Conservation (phyloP, 176 grass and related monocot genomes). For the Neostapfia colusana region DNA sequence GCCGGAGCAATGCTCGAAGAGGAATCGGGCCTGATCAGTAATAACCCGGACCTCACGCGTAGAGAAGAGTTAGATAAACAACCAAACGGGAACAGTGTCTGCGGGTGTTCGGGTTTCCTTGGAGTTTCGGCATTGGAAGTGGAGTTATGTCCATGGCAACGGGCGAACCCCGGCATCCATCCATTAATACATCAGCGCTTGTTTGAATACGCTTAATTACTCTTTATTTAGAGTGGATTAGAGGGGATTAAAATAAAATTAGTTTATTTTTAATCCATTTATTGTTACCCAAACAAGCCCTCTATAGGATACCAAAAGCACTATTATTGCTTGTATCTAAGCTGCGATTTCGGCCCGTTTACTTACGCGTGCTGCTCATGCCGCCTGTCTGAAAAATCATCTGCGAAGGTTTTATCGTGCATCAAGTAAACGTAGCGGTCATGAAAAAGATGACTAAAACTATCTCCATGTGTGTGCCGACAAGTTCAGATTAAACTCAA, state of each 20-base stretch:
- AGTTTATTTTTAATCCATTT: too few species aligned
- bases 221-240: too few species aligned
- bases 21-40: too few species aligned
- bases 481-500: not conserved
- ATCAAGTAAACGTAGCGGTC: not conserved
- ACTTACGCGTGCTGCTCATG: not conserved
- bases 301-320: too few species aligned
- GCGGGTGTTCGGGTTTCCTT: not conserved
- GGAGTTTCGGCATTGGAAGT: not conserved
- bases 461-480: not conserved
- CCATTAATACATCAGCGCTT: too few species aligned
- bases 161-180: not conserved
- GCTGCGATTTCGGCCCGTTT: not conserved
- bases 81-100: not conserved
- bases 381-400: not conserved
- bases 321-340: not conserved
- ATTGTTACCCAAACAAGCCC: too few species aligned
- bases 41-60: too few species aligned
- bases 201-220: too few species aligned
- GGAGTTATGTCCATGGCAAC: not conserved
- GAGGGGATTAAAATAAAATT: too few species aligned
- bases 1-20: not conserved
- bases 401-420: not conserved
- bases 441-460: not conserved
- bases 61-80: too few species aligned